Evolutionary conservation across 441 rosid species (phyloP).

Genomic region (Aquilaria agallochum): DNA sequence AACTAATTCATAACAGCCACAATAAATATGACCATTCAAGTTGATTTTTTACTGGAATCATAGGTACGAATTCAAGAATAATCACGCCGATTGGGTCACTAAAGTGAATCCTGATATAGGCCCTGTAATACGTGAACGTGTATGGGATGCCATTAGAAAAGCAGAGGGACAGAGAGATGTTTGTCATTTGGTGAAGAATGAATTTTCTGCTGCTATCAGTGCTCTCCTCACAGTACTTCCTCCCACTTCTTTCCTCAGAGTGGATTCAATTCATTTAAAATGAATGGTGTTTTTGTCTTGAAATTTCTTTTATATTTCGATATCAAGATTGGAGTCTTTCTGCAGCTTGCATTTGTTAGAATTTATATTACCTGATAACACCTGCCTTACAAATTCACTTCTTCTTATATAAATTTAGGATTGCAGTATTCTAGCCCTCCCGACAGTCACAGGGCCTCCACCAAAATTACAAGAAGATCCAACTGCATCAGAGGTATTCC

Average conservation of each 20-base stretch:
- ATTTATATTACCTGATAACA: too few species aligned
- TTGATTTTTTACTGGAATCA: slow-evolving; percentile 15
- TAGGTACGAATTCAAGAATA: slow-evolving; percentile 81
- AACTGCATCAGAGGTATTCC: slow-evolving; percentile 41
- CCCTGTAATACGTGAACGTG: slow-evolving; percentile 58
- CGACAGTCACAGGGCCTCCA: slow-evolving; percentile 83
- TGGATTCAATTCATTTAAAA: too few species aligned
- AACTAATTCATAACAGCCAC: neutral
- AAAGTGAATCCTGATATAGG: slow-evolving; percentile 69
- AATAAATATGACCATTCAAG: neutral
- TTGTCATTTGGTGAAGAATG: slow-evolving; percentile 45
- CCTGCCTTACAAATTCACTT: too few species aligned
- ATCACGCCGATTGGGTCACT: slow-evolving; percentile 72
- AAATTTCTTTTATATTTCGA: too few species aligned
- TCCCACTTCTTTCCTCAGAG: slow-evolving; percentile 7
- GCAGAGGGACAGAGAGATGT: slow-evolving; percentile 42
- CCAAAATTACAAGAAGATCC: slow-evolving; percentile 67
- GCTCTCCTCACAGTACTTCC: slow-evolving; percentile 53
- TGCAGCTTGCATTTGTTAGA: too few species aligned
- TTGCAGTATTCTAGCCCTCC: slow-evolving; percentile 63
- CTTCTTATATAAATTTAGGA: slow-evolving; percentile 33
- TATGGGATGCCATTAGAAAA: slow-evolving; percentile 56
- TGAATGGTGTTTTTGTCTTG: too few species aligned
- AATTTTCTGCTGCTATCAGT: slow-evolving; percentile 54
- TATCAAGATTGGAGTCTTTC: too few species aligned